phyloP scores from a whole-genome alignment of 2,329 filamentous ascomycete species.

The Bipolaris victoriae region DNA sequence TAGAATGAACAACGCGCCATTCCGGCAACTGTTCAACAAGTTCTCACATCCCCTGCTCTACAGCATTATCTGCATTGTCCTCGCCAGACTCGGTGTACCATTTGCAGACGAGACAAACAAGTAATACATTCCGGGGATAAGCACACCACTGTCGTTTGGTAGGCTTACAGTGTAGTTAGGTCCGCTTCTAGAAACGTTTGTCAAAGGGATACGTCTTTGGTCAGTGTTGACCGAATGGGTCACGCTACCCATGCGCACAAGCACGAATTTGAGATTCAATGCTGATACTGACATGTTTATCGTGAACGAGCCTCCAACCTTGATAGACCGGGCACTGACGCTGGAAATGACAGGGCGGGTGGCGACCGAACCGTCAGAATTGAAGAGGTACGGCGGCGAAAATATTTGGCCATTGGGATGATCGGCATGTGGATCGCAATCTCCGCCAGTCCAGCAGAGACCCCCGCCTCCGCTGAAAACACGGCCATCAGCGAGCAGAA shows the following conservation, averaged over 20 bases:
- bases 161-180: conserved; percentile 51
- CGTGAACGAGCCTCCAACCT: conserved; percentile 38
- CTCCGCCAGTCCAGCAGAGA: conserved; percentile 55
- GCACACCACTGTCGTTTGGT: conserved; percentile 57
- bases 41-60: background rate
- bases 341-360: conserved; percentile 53
- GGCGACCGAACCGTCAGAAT: conserved; percentile 51
- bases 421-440: conserved; percentile 43
- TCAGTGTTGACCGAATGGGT: conserved; percentile 66
- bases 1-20: no score
- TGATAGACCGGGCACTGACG: conserved; percentile 35
- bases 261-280: conserved; percentile 41
- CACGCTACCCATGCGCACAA: conserved; percentile 58
- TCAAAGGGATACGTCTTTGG: conserved; percentile 60
- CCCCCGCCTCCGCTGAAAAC: conserved; percentile 36
- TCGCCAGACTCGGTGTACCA: conserved; percentile 57
- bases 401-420: conserved; percentile 64
- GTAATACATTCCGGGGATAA: conserved; percentile 62
- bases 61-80: conserved; percentile 44
- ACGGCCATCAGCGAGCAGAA: conserved; percentile 37
- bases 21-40: background rate
- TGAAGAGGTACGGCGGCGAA: conserved; percentile 62
- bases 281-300: conserved; percentile 40
- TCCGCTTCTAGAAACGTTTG: conserved; percentile 30
- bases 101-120: conserved; percentile 57